These are phyloP conservation scores for Schizonepeta tenuifolia DNA, from an alignment of 257 asterid genomes.

Conservation along the genomic window DNA sequence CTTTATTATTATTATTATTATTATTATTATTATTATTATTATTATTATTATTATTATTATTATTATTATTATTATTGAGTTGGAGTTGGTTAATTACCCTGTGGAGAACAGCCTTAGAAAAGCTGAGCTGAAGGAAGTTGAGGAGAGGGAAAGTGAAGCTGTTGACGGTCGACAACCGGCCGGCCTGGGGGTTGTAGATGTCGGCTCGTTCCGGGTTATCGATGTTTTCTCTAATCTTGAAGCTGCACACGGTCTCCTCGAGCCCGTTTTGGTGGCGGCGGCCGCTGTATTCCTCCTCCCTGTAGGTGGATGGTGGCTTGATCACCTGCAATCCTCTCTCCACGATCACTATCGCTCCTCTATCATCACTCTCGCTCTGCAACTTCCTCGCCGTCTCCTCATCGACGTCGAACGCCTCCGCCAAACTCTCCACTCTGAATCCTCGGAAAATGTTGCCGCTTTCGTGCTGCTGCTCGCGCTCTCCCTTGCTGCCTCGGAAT, in stretches of 20 bases:
- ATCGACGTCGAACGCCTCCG: conserved; percentile 44
- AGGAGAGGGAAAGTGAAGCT: conserved; percentile 68
- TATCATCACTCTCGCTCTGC: conserved; percentile 44
- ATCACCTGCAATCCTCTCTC: conserved; percentile 53
- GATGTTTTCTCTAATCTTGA: conserved; percentile 49
- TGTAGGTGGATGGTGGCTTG: conserved; percentile 45
- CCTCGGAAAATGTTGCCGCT: conserved; percentile 51
- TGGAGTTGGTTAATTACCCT: too few species aligned
- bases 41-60: too few species aligned
- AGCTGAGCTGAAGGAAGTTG: conserved; percentile 57
- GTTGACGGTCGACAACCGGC: conserved; percentile 59
- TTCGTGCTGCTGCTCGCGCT: conserved; percentile 30
- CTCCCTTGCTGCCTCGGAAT: background rate
- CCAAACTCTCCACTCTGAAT: conserved; percentile 28
- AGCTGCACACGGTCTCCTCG: conserved; percentile 72
- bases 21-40: too few species aligned
- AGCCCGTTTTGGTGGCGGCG: conserved; percentile 49
- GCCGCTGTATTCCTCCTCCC: conserved; percentile 26
- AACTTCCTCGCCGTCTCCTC: conserved; percentile 52
- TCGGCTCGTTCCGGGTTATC: conserved; percentile 62
- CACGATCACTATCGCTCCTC: conserved; percentile 44
- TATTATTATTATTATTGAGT: too few species aligned
- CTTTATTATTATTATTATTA: too few species aligned
- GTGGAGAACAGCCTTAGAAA: conserved; percentile 62
- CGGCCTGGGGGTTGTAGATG: conserved; percentile 67